Evolutionary conservation across 805 yeast genomes (phyloP).

Genomic region (Tetrapisispora pingtungensis): DNA sequence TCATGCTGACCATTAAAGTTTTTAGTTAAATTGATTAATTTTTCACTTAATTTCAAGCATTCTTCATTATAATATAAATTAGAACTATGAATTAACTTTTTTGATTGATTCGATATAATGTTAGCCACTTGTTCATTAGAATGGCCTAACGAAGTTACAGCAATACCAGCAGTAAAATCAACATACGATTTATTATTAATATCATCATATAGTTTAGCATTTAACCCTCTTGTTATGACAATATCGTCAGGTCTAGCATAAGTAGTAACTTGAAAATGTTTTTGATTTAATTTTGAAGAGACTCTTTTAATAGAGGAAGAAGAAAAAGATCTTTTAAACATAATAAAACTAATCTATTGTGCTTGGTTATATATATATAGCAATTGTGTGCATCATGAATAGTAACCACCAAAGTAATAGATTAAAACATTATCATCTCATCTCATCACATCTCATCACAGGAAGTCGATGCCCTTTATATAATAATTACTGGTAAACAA

Average conservation of each 20-base stretch:
- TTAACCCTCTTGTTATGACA: conserved; percentile 71
- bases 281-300: conserved; percentile 9
- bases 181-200: conserved; percentile 66
- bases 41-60: conserved; percentile 68
- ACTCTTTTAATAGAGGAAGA: conserved; percentile 8
- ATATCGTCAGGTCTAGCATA: conserved; percentile 65
- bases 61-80: conserved; percentile 78
- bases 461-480: not conserved
- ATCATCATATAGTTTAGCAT: conserved; percentile 67
- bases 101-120: conserved; percentile 62
- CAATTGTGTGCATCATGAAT: no score
- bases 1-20: conserved; percentile 68
- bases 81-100: conserved; percentile 68
- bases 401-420: no score
- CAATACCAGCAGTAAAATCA: conserved; percentile 93
- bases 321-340: conserved; percentile 17
- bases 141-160: conserved; percentile 94
- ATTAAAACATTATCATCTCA: not conserved
- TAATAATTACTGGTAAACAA: no score
- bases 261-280: conserved; percentile 49
- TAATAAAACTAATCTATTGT: no score
- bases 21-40: conserved; percentile 58
- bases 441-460: conserved; percentile 1
- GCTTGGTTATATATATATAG: no score
- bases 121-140: conserved; percentile 64